Percentiles rank a stretch among this genome's conserved stretches.
phyloP scores from a whole-genome alignment of 805 yeast species.

The Barnettozyma californica region DNA sequence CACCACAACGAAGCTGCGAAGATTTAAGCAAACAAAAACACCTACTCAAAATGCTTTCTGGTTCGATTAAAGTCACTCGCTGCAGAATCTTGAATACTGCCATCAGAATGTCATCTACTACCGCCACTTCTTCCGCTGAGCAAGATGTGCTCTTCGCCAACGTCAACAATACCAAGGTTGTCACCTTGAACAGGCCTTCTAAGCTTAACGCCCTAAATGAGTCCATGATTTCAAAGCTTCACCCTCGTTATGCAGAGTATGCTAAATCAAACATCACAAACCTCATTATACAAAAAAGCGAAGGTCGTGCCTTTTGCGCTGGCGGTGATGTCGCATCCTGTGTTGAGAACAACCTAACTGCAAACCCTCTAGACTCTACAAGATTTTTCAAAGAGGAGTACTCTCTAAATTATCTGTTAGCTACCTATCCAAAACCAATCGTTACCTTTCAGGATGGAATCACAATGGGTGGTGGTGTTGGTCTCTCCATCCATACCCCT shows the following conservation, averaged over 20 bases:
- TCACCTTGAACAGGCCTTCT: slow-evolving; percentile 71
- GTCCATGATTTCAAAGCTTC: slow-evolving; percentile 67
- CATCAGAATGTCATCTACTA: not conserved
- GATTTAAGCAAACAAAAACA: not conserved
- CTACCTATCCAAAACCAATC: slow-evolving; percentile 83
- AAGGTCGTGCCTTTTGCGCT: slow-evolving; percentile 70
- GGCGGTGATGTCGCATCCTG: slow-evolving; percentile 93
- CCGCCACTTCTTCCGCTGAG: slow-evolving; percentile 9
- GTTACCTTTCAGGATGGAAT: slow-evolving; percentile 87
- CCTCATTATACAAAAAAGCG: slow-evolving; percentile 62
- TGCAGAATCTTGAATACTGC: not conserved
- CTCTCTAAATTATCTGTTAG: slow-evolving; percentile 68
- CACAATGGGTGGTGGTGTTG: slow-evolving; percentile 98
- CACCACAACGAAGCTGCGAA: not conserved
- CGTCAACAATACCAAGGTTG: slow-evolving; percentile 60
- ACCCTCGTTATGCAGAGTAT: slow-evolving; percentile 72
- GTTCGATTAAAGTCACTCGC: not conserved
- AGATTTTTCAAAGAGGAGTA: slow-evolving; percentile 78
- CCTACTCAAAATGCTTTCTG: not conserved
- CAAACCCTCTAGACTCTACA: slow-evolving; percentile 43
- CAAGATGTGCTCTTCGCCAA: slow-evolving; percentile 61
- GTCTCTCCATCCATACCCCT: slow-evolving; percentile 83
- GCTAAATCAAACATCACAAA: slow-evolving; percentile 62
- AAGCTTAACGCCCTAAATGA: slow-evolving; percentile 82
- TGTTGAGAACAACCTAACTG: slow-evolving; percentile 52